Percentiles rank a stretch among this genome's conserved stretches.
Conservation (phyloP, 2,329 filamentous ascomycete genomes). For the Hymenoscyphus repandus region DNA sequence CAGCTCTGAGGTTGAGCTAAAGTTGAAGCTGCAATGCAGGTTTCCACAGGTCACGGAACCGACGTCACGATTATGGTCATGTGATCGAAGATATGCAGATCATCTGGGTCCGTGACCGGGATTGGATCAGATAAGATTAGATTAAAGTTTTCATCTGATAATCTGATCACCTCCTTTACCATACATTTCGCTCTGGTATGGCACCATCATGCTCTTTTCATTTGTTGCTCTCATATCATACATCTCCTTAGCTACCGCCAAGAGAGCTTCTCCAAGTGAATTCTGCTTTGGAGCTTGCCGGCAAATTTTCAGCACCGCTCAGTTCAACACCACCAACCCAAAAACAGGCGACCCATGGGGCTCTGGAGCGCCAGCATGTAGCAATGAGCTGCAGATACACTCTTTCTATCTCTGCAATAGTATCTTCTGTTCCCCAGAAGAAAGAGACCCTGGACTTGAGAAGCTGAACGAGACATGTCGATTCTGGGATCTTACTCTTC, state of each 20-base stretch:
- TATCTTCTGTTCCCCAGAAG: not conserved
- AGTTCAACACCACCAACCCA: not conserved
- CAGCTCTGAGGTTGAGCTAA: too few species aligned
- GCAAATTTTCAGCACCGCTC: not conserved
- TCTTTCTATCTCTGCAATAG: slow-evolving; percentile 1
- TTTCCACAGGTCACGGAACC: too few species aligned
- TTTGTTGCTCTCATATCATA: not conserved
- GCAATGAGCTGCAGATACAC: not conserved
- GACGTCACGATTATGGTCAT: too few species aligned
- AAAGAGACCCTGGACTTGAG: not conserved
- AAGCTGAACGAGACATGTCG: not conserved
- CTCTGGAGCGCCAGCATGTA: not conserved
- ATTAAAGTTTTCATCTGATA: too few species aligned
- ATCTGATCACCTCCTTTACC: not conserved
- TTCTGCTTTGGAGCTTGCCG: slow-evolving; percentile 2
- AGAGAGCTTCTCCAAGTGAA: not conserved
- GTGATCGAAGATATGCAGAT: too few species aligned
- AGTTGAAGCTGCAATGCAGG: too few species aligned
- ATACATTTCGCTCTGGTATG: not conserved
- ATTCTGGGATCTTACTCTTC: not conserved
- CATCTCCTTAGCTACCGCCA: not conserved
- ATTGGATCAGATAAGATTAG: slow-evolving; percentile 2
- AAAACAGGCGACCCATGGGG: not conserved
- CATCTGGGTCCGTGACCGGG: too few species aligned
- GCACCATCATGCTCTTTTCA: not conserved